phyloP scores from a whole-genome alignment of 257 asterid species.

The Coffea canephora region DNA sequence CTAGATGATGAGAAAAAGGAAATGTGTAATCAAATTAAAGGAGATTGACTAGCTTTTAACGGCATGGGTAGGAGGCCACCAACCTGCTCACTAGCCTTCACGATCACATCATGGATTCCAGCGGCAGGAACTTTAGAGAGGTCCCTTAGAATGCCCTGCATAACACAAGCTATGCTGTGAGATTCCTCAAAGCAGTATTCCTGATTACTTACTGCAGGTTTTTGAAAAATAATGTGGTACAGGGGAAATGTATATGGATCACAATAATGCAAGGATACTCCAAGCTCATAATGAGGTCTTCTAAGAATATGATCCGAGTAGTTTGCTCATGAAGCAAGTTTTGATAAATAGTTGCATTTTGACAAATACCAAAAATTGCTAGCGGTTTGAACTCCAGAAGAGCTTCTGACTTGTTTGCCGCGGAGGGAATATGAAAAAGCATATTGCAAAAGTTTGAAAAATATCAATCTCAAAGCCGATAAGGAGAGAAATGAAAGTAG shows the following conservation, averaged over 20 bases:
- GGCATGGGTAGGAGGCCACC: background rate
- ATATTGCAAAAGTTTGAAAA: background rate
- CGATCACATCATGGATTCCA: conserved; percentile 48
- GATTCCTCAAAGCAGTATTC: background rate
- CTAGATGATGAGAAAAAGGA: background rate
- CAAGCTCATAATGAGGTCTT: background rate
- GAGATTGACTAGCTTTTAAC: background rate
- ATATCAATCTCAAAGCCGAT: background rate
- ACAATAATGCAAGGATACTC: background rate
- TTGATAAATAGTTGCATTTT: background rate
- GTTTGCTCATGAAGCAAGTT: background rate
- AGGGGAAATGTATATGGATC: background rate
- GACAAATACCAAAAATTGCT: background rate
- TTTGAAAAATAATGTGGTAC: background rate
- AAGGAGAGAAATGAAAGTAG: background rate
- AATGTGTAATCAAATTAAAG: background rate
- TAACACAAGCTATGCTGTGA: conserved; percentile 5
- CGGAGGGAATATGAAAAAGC: background rate
- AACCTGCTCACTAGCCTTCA: conserved; percentile 54
- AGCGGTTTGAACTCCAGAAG: background rate
- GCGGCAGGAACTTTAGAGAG: conserved; percentile 63
- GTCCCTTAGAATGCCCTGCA: conserved; percentile 87
- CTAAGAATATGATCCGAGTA: background rate
- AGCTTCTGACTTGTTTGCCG: background rate
- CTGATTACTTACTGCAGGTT: background rate